These are phyloP conservation scores for Syzygium jambos DNA, from an alignment of 345 rosid species.

Conservation along the genomic window DNA sequence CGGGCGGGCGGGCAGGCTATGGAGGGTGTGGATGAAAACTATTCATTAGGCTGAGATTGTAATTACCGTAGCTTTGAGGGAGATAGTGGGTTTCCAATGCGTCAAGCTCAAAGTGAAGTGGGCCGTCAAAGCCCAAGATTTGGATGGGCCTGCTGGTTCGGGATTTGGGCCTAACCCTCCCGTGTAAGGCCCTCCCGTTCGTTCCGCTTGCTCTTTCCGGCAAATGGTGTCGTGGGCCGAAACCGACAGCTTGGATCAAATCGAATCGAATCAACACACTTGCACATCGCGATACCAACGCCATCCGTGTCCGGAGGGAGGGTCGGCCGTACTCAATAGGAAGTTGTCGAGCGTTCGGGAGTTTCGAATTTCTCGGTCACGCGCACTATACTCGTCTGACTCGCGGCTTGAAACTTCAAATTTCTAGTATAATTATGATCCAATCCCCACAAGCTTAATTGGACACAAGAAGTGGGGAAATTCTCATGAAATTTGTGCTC, in stretches of 20 bases:
- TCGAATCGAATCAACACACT: neutral
- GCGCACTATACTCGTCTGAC: neutral
- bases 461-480: neutral
- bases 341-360: too few species aligned
- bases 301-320: too few species aligned
- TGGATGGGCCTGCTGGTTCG: neutral
- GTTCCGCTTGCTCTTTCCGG: neutral
- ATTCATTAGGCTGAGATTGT: neutral
- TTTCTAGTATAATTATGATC: neutral
- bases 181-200: neutral
- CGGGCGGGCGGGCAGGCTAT: neutral
- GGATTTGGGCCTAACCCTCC: neutral
- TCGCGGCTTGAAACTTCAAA: neutral
- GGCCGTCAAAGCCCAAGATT: neutral
- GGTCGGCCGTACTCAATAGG: too few species aligned
- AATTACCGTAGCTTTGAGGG: neutral
- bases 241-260: neutral
- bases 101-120: neutral
- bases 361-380: too few species aligned
- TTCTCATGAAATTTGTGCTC: neutral
- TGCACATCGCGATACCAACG: accelerated
- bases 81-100: neutral
- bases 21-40: accelerated
- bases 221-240: neutral
- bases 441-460: neutral